Percentiles rank a stretch among this genome's conserved stretches.
Conservation (phyloP, 805 yeast species). For the Torulaspora maleeae region DNA sequence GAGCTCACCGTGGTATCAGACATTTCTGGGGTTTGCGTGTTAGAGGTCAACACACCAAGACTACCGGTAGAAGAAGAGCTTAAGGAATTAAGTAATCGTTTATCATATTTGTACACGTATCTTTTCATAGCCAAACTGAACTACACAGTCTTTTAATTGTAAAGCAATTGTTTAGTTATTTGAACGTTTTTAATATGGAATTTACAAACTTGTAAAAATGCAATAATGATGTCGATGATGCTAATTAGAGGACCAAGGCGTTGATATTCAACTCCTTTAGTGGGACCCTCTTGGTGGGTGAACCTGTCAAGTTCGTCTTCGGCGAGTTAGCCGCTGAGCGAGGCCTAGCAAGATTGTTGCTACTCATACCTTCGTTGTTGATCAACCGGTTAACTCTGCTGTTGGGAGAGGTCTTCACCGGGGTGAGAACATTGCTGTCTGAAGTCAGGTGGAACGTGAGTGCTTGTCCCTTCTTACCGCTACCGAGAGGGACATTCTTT, state of each 20-base stretch:
- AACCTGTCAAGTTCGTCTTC: constrained; percentile 15
- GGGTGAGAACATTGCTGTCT: constrained; percentile 31
- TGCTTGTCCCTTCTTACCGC: constrained; percentile 30
- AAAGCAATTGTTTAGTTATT: constrained; percentile 3
- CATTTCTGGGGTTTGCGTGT: constrained; percentile 99
- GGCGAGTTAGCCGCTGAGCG: constrained; percentile 12
- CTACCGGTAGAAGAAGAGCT: constrained; percentile 90
- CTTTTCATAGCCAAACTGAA: constrained; percentile 6
- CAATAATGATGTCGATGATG: background rate
- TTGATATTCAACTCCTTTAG: constrained; percentile 23
- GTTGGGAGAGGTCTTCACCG: constrained; percentile 32
- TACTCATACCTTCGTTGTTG: constrained; percentile 18
- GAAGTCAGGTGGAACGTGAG: constrained; percentile 33
- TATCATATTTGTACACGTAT: constrained; percentile 8
- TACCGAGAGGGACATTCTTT: constrained; percentile 12
- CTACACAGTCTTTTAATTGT: constrained; percentile 11
- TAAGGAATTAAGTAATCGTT: constrained; percentile 18
- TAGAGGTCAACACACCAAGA: constrained; percentile 99
- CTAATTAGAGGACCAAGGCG: constrained; percentile 13
- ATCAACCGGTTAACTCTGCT: constrained; percentile 34
- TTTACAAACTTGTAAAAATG: constrained; percentile 6
- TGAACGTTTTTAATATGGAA: background rate
- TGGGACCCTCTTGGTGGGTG: constrained; percentile 18
- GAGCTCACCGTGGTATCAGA: constrained; percentile 99
- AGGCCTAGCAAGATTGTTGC: constrained; percentile 8